A percentile compares a stretch with the other conserved stretches of the same genome.
Evolutionary conservation across 2,329 filamentous ascomycete species (phyloP).

Genomic region (Fusarium gaditjirri): DNA sequence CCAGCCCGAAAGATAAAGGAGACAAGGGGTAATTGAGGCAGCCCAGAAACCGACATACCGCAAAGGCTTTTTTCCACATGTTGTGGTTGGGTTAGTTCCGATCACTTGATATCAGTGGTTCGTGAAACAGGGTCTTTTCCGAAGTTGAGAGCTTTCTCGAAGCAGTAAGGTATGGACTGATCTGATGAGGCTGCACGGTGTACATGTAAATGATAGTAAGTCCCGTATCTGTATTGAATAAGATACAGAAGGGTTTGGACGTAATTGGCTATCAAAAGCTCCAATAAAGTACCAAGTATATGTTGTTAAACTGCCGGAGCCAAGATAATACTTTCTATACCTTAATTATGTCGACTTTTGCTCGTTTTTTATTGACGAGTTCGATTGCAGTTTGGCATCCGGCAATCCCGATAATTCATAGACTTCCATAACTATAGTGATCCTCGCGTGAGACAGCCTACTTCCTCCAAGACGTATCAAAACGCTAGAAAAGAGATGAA

Average conservation of each 20-base stretch:
- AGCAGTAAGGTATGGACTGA: conserved; percentile 13
- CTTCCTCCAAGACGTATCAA: not conserved
- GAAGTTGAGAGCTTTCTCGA: not conserved
- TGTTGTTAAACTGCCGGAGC: not conserved
- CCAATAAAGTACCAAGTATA: not conserved
- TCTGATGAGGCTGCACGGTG: conserved; percentile 7
- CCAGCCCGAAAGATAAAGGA: conserved; percentile 18
- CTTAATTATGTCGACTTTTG: not conserved
- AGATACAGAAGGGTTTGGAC: not conserved
- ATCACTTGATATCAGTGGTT: conserved; percentile 32
- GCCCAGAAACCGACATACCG: conserved; percentile 9
- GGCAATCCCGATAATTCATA: conserved; percentile 3
- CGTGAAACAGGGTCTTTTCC: conserved; percentile 27
- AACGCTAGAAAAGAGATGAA: not conserved
- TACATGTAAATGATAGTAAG: not conserved
- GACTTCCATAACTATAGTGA: not conserved
- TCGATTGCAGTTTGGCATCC: not conserved
- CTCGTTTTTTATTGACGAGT: not conserved
- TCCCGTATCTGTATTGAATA: not conserved
- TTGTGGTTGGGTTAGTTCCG: conserved; percentile 15
- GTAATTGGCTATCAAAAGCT: not conserved
- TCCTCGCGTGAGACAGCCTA: not conserved
- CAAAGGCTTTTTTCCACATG: conserved; percentile 12
- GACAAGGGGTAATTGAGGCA: conserved; percentile 13
- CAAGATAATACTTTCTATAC: not conserved